Percentiles rank a stretch among this genome's conserved stretches.
Conservation (phyloP, 2,329 filamentous ascomycete species). For the Westerdykella aurantiaca region DNA sequence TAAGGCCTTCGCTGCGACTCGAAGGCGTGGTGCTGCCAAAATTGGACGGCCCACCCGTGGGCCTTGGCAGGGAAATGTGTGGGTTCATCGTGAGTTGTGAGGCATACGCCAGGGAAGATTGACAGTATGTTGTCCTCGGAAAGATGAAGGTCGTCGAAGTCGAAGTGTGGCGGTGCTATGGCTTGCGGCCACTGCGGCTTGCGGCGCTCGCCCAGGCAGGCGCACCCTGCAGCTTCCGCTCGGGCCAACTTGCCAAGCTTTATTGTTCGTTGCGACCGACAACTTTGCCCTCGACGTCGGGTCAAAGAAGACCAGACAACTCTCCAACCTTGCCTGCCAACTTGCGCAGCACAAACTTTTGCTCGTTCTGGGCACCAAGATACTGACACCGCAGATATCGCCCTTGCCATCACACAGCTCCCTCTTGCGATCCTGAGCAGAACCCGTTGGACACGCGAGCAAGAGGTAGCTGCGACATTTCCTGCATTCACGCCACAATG, state of each 20-base stretch:
- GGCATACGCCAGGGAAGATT: background rate
- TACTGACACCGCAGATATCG: too few species aligned
- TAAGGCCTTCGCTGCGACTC: slow-evolving; percentile 48
- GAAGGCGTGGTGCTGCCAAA: slow-evolving; percentile 49
- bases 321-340: too few species aligned
- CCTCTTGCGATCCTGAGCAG: too few species aligned
- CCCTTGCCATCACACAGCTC: too few species aligned
- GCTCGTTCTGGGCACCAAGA: too few species aligned
- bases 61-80: slow-evolving; percentile 55
- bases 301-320: too few species aligned
- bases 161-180: too few species aligned
- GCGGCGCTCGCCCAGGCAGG: too few species aligned
- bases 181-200: too few species aligned
- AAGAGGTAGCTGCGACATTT: background rate
- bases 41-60: slow-evolving; percentile 49
- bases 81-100: slow-evolving; percentile 47
- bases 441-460: background rate
- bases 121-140: background rate
- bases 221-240: background rate
- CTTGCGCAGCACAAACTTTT: too few species aligned
- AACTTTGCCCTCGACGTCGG: background rate
- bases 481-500: background rate
- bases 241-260: slow-evolving; percentile 4
- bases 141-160: too few species aligned
- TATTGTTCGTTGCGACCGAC: slow-evolving; percentile 9